Base-by-base conservation (phyloP, 768 basidiomycete genomes). In the Trametes cinnabarina region DNA sequence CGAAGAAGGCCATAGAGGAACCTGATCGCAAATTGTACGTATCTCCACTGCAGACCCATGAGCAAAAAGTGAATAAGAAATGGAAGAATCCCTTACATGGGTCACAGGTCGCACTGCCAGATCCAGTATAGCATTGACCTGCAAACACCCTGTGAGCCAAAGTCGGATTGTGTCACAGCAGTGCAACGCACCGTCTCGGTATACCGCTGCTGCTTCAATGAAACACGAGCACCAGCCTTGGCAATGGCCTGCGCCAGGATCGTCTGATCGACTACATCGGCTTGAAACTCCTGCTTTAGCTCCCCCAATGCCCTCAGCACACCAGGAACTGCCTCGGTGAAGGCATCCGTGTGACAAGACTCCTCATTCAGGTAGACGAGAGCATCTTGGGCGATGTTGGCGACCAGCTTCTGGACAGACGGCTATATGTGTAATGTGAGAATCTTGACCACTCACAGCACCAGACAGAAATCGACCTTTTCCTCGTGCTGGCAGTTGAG, bases 401-500 rank as follows among this genome's bases (percentile, higher is more conserved):
- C 75, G 43, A 88, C 82, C 6, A 92, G 73, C 67, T 88, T 86
- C 71, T 92, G 89, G 37, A 92, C 80, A 3, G 88, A 90, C 15
- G 87, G 87, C 88, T 90, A 59, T 7, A 37, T 32, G 46, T 7
- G 4, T 8, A 14, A 12, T 19, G 11, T 35, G 1, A 41, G 43
- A 51, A 51, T 22, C 34, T 20, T 17, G 28, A 26, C 3, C 6
- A 11, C 22, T 25, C 50, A 17, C 17, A 8, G n/a, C 22, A n/a
- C 1, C 40, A 37, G 8, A 20, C 55, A 30, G 53, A 40, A 25
- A 63, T 25, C 5, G 64, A 87, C 91, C 81, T 94, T 94, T 68
- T 93, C 92, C 66, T 94, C 90, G 55, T 88, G 87, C 66, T 92
- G 90, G 60, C 87, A 89, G 62, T 86, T 84, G 11, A 92, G 73